Conservation (phyloP, 148 eudicot genomes). For the Spergularia bocconei region DNA sequence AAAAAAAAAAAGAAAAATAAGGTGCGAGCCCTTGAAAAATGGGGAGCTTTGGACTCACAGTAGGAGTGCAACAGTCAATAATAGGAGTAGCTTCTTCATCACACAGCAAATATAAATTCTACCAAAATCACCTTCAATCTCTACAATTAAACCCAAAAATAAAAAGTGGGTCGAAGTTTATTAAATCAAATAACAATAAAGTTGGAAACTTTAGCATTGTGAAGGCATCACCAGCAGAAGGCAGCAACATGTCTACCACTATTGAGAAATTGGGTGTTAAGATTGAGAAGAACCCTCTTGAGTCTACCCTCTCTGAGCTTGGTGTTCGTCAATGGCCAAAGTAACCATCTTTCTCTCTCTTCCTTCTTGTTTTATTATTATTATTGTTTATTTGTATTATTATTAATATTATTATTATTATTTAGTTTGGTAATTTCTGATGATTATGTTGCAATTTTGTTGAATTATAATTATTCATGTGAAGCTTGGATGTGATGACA, state of each 20-base stretch:
- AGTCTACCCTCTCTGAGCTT: conserved; percentile 53
- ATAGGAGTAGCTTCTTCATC: conserved; percentile 18
- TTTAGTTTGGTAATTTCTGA: neutral
- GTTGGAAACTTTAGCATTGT: conserved; percentile 14
- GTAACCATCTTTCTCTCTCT: conserved; percentile 30
- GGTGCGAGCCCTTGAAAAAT: neutral
- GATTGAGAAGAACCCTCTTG: conserved; percentile 53
- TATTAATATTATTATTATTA: neutral
- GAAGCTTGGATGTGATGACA: conserved; percentile 3
- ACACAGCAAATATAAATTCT: conserved; percentile 2
- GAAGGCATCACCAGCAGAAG: conserved; percentile 28
- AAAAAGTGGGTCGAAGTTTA: conserved; percentile 18
- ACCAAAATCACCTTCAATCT: conserved; percentile 8
- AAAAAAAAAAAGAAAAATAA: too few relatives aligned
- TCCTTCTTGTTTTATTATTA: neutral
- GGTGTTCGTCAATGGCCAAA: conserved; percentile 64
- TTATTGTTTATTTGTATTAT: too few relatives aligned
- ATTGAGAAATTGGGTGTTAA: conserved; percentile 54
- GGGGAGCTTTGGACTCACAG: conserved; percentile 23
- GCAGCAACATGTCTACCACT: conserved; percentile 33
- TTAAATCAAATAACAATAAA: conserved; percentile 8
- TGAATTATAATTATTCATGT: neutral
- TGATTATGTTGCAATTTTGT: neutral
- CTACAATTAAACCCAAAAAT: neutral
- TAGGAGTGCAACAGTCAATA: conserved; percentile 9